These are phyloP conservation scores for Eucalyptus cladocalyx DNA, from an alignment of 345 rosid species.

Conservation along the genomic window DNA sequence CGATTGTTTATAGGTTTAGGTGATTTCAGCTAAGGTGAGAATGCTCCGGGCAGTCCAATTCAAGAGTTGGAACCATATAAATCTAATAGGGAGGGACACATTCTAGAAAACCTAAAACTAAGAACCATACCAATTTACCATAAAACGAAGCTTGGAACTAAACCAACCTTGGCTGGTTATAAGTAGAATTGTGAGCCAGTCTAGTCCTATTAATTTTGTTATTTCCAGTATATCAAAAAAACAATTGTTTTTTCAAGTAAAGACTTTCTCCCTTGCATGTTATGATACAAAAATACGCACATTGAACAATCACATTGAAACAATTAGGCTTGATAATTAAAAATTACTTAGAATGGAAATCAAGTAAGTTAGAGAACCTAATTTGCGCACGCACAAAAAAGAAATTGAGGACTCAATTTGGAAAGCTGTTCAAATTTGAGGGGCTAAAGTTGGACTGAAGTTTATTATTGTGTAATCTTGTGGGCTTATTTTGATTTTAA, in stretches of 20 bases:
- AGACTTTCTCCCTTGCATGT: neutral
- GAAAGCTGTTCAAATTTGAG: neutral
- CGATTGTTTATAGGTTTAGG: neutral
- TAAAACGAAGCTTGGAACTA: neutral
- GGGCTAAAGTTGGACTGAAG: neutral
- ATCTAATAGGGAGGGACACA: neutral
- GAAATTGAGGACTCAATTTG: neutral
- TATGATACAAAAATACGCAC: neutral
- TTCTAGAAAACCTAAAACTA: neutral
- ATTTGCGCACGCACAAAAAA: neutral
- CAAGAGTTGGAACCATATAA: neutral
- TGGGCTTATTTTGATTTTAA: neutral
- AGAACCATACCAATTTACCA: neutral
- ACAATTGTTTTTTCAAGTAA: neutral
- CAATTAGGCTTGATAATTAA: neutral
- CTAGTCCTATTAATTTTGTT: neutral
- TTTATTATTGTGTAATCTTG: neutral
- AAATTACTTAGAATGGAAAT: neutral
- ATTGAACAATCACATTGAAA: neutral
- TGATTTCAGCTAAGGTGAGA: neutral
- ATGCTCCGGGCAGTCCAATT: neutral
- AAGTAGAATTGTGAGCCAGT: neutral
- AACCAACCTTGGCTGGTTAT: neutral
- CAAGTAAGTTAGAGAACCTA: neutral
- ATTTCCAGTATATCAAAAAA: neutral